A percentile compares a stretch with the other conserved stretches of the same genome.
These are phyloP conservation scores for Sporobolomyces pararoseus DNA, from an alignment of 768 basidiomycete genomes.

Conservation along the genomic window DNA sequence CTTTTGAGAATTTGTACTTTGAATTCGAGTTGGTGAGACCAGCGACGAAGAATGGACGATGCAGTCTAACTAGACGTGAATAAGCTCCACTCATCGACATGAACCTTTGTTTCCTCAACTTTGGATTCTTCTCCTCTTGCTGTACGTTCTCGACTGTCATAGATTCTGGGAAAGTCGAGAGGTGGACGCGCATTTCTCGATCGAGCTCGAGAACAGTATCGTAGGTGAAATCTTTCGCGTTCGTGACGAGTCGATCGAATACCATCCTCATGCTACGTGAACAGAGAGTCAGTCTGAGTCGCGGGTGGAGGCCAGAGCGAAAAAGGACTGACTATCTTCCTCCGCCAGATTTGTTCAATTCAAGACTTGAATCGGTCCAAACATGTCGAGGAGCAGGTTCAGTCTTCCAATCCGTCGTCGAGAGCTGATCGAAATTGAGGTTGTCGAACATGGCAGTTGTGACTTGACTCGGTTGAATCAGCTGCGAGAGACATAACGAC, in stretches of 20 bases:
- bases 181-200: constrained; percentile 1
- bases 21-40: constrained; percentile 16
- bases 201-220: constrained; percentile 30
- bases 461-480: constrained; percentile 19
- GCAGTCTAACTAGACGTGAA: constrained; percentile 6
- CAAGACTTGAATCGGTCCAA: constrained; percentile 19
- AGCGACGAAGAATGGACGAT: constrained; percentile 24
- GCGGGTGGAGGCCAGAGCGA: not conserved
- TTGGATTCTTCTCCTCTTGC: constrained; percentile 10
- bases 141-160: constrained; percentile 20
- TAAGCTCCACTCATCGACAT: constrained; percentile 6
- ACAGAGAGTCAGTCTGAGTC: not conserved
- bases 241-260: constrained; percentile 31
- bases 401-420: constrained; percentile 17
- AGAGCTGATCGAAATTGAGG: constrained; percentile 16
- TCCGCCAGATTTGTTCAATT: constrained; percentile 12
- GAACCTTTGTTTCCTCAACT: constrained; percentile 14
- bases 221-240: constrained; percentile 21
- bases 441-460: constrained; percentile 6
- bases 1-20: constrained; percentile 14
- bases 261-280: constrained; percentile 14
- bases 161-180: constrained; percentile 11
- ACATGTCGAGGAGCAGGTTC: constrained; percentile 9
- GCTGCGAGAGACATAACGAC: not conserved
- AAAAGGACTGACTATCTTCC: constrained; percentile 11